phyloP scores from a whole-genome alignment of 2,329 filamentous ascomycete species.

The Exophiala sp. region DNA sequence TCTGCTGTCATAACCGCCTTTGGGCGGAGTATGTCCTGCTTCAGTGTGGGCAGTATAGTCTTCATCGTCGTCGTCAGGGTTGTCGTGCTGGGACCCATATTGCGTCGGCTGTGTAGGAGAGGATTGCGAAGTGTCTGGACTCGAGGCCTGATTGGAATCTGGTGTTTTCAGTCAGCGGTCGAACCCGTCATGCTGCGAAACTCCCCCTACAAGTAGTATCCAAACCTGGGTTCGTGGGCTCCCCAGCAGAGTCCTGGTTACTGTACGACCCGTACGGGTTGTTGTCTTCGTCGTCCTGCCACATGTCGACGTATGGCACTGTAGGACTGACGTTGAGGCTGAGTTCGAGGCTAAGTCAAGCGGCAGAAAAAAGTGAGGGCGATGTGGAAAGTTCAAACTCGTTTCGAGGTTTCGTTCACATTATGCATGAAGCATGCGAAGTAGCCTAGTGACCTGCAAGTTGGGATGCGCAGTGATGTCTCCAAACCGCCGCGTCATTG shows the following conservation, averaged over 20 bases:
- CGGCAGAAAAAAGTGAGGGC: not conserved
- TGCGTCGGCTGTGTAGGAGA: conserved; percentile 64
- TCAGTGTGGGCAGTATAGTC: conserved; percentile 43
- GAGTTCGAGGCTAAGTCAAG: not conserved
- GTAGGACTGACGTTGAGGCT: not conserved
- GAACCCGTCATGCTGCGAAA: not conserved
- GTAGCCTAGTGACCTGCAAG: no score
- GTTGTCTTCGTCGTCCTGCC: conserved; percentile 94
- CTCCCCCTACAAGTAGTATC: conserved; percentile 16
- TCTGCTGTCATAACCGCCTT: conserved; percentile 86
- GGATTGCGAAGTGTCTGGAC: conserved; percentile 68
- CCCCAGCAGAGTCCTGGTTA: conserved; percentile 58
- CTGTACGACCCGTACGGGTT: conserved; percentile 96
- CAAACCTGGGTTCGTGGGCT: conserved; percentile 14
- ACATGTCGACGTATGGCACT: conserved; percentile 59
- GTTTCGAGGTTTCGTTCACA: not conserved
- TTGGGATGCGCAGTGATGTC: not conserved
- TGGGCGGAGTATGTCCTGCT: conserved; percentile 59
- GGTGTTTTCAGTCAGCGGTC: conserved; percentile 25
- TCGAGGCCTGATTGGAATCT: conserved; percentile 58
- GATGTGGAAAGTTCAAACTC: not conserved
- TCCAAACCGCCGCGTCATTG: conserved; percentile 17
- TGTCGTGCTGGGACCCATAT: conserved; percentile 50
- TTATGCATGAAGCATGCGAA: no score
- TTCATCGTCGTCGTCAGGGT: conserved; percentile 60